Conservation (phyloP, 129 eudicot species). For the Escallonia rubra region DNA sequence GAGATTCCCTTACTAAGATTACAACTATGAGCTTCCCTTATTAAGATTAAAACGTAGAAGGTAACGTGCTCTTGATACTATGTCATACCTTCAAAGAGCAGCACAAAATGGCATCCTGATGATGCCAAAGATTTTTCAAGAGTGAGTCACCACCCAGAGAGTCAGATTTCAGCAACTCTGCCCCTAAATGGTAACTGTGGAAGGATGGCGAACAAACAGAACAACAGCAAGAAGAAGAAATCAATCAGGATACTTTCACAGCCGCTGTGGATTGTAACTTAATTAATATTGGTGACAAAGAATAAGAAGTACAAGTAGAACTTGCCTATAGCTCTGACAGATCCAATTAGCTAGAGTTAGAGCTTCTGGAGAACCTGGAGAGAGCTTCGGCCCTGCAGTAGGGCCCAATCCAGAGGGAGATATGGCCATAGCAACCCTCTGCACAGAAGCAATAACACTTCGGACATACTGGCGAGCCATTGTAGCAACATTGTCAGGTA, state of each 20-base stretch:
- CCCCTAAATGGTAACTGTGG: conserved; percentile 83
- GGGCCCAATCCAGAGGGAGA: conserved; percentile 78
- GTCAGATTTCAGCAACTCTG: conserved; percentile 61
- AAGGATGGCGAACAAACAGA: neutral
- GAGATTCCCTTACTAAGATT: too few relatives aligned
- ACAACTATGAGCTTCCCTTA: too few relatives aligned
- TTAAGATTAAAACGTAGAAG: too few relatives aligned
- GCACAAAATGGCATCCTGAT: conserved; percentile 92
- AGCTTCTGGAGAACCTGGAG: conserved; percentile 93
- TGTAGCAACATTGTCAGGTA: conserved; percentile 80
- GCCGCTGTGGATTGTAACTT: neutral
- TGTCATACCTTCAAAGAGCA: conserved; percentile 83
- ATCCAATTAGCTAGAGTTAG: conserved; percentile 85
- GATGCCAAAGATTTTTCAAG: conserved; percentile 91
- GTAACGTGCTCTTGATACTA: too few relatives aligned
- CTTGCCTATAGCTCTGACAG: conserved; percentile 89
- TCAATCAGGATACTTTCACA: neutral
- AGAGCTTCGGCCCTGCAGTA: conserved; percentile 46
- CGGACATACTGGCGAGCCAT: conserved; percentile 98
- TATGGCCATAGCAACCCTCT: conserved; percentile 91
- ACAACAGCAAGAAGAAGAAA: neutral
- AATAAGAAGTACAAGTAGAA: neutral
- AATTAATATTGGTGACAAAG: neutral
- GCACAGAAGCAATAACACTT: conserved; percentile 84
- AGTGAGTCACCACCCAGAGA: conserved; percentile 51